Percentiles rank a stretch among this genome's conserved stretches.
These are phyloP conservation scores for Ustilago trichophora DNA, from an alignment of 1,284 basidiomycete species.

Conservation along the genomic window DNA sequence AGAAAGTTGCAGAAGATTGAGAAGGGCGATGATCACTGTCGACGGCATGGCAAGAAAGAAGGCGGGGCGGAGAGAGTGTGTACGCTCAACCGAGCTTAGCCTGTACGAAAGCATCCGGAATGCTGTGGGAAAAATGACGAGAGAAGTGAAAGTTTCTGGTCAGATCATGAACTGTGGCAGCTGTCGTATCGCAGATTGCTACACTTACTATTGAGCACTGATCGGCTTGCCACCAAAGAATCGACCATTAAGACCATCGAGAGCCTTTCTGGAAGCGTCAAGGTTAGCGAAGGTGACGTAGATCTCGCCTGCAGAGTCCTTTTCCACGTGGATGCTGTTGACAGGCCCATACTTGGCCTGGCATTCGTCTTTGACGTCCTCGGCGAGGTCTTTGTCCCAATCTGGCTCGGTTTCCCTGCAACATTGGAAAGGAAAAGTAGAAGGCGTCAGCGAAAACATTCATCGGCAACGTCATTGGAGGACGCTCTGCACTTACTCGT, in stretches of 20 bases:
- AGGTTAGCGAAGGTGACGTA: slow-evolving; percentile 88
- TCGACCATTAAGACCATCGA: slow-evolving; percentile 88
- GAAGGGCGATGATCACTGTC: neutral
- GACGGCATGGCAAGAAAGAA: neutral
- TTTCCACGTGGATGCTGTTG: slow-evolving; percentile 88
- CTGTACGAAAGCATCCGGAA: slow-evolving; percentile 53
- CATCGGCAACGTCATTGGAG: neutral
- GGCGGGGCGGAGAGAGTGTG: neutral
- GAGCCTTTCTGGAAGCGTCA: slow-evolving; percentile 81
- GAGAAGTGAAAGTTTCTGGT: neutral
- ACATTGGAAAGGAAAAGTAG: neutral
- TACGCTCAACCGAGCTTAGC: slow-evolving; percentile 47
- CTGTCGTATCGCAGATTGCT: too few relatives aligned
- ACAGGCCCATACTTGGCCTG: slow-evolving; percentile 89
- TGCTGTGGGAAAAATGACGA: slow-evolving; percentile 9
- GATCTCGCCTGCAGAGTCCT: slow-evolving; percentile 89
- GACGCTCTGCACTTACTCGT: slow-evolving; percentile 70
- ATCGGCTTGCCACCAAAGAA: slow-evolving; percentile 64
- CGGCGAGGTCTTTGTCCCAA: slow-evolving; percentile 95
- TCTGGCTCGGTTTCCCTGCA: slow-evolving; percentile 83
- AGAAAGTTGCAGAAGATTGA: neutral
- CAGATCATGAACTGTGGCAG: neutral
- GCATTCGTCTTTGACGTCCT: slow-evolving; percentile 94
- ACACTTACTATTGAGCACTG: slow-evolving; percentile 61
- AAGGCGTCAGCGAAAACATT: neutral